A percentile compares a stretch with the other conserved stretches of the same genome.
Evolutionary conservation across 2,329 filamentous ascomycete species (phyloP).

Genomic region (Teratosphaeria viscida): DNA sequence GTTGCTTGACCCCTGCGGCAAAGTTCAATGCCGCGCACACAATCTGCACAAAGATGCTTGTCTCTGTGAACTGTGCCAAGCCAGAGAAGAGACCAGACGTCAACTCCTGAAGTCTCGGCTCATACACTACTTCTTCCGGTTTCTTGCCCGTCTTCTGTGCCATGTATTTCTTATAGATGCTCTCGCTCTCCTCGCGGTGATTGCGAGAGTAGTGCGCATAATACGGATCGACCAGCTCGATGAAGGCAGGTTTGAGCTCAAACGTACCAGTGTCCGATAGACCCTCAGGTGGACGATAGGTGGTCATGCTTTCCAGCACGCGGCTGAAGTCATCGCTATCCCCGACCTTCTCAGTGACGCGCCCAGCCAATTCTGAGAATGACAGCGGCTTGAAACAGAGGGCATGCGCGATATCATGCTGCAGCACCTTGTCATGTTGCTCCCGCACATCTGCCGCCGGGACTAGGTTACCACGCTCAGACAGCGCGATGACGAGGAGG

Average conservation of each 20-base stretch:
- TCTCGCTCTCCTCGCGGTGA: slow-evolving; percentile 89
- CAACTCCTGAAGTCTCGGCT: slow-evolving; percentile 72
- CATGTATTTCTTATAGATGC: slow-evolving; percentile 75
- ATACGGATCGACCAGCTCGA: slow-evolving; percentile 88
- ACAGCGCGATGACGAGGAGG: slow-evolving; percentile 79
- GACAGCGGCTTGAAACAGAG: slow-evolving; percentile 93
- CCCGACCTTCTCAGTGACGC: slow-evolving; percentile 78
- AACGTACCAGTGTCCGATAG: slow-evolving; percentile 89
- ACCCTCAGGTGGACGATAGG: slow-evolving; percentile 81
- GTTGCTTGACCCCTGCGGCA: slow-evolving; percentile 56
- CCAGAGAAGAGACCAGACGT: slow-evolving; percentile 64
- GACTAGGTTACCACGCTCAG: slow-evolving; percentile 73
- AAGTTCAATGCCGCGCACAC: slow-evolving; percentile 83
- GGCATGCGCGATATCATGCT: slow-evolving; percentile 83
- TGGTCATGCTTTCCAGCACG: slow-evolving; percentile 77
- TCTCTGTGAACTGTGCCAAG: slow-evolving; percentile 70
- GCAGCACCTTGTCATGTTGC: slow-evolving; percentile 57
- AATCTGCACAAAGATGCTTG: slow-evolving; percentile 78
- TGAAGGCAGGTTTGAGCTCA: slow-evolving; percentile 74
- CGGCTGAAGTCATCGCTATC: slow-evolving; percentile 82
- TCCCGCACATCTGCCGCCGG: slow-evolving; percentile 57
- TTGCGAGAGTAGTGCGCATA: slow-evolving; percentile 95
- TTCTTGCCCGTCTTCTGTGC: slow-evolving; percentile 78
- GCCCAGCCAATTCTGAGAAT: slow-evolving; percentile 80
- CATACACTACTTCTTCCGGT: slow-evolving; percentile 76